These are phyloP conservation scores for Xerocomellus amylosporus DNA, from an alignment of 768 basidiomycete genomes.

Conservation along the genomic window DNA sequence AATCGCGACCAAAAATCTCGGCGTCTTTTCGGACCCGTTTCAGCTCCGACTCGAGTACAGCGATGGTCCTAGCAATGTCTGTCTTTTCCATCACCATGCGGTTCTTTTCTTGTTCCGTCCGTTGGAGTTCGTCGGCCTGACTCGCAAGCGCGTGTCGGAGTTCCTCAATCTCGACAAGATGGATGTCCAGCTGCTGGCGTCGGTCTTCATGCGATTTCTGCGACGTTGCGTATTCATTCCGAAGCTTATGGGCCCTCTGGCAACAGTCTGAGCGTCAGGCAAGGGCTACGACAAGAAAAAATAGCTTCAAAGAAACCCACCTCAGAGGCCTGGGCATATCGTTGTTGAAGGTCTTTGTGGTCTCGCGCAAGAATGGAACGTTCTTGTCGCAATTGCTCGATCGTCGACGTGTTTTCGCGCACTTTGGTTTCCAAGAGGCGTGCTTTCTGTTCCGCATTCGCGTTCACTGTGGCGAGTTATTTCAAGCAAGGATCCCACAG, in stretches of 20 bases:
- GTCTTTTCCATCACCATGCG: slow-evolving; percentile 60
- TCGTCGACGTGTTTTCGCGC: slow-evolving; percentile 63
- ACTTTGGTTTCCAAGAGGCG: slow-evolving; percentile 66
- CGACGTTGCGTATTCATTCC: slow-evolving; percentile 56
- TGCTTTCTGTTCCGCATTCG: slow-evolving; percentile 69
- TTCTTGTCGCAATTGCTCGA: slow-evolving; percentile 76
- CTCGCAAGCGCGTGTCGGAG: slow-evolving; percentile 64
- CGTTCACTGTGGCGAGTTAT: slow-evolving; percentile 45
- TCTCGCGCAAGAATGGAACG: slow-evolving; percentile 65
- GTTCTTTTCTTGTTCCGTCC: slow-evolving; percentile 60
- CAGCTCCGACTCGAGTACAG: slow-evolving; percentile 68
- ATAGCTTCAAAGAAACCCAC: slow-evolving; percentile 37
- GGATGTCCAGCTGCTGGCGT: slow-evolving; percentile 70
- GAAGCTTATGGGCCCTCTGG: slow-evolving; percentile 60
- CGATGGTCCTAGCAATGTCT: slow-evolving; percentile 65
- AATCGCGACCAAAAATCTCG: slow-evolving; percentile 72
- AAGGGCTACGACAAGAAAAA: background rate
- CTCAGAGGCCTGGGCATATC: slow-evolving; percentile 63
- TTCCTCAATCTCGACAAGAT: slow-evolving; percentile 70
- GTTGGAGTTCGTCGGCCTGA: slow-evolving; percentile 60
- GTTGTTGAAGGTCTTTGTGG: slow-evolving; percentile 70
- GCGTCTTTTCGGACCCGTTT: slow-evolving; percentile 73
- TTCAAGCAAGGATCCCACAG: background rate
- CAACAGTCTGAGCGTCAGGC: background rate
- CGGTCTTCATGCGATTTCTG: slow-evolving; percentile 68